Base-by-base conservation (phyloP, 495 filamentous ascomycete species). In the Lophium mytilinum region DNA sequence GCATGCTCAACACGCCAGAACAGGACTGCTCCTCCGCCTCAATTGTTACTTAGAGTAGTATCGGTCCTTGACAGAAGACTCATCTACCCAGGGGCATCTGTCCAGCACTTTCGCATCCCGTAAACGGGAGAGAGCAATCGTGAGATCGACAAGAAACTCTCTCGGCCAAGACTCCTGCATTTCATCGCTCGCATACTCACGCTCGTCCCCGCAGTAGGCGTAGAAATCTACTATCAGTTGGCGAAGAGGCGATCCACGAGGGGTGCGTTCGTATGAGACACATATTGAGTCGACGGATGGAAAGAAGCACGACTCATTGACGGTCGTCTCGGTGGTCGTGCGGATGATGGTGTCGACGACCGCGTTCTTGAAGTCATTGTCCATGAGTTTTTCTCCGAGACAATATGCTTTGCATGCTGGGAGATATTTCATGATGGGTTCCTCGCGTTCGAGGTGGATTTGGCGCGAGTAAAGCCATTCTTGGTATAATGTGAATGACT, bases 381-480 rank as follows among this genome's bases (percentile, higher is more conserved):
- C 43, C 14, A 60, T 37, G 8, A 60, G 17, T 35, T 30, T 42
- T 30, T 60, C 57, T 9, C 57, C 57, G 7, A 60, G 45, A 10
- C 47, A 52, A 37, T 60, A 60, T 24, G 51, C 41, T 39, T 55
- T 17, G 15, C 30, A 39, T 2, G 53, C n/a, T 19, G 11, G 30
- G 21, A 58, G 9, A 18, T 52, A 12, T n/a, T n/a, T n/a, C n/a
- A n/a, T n/a, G n/a, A n/a, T n/a, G 24, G 35, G 7, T 49, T 52
- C 4, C 10, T 10, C 12, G 30, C 43, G n/a, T n/a, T n/a, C n/a
- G n/a, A n/a, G n/a, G n/a, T n/a, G n/a, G n/a, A 63, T 40, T 30
- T 56, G 37, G 6, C 30, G 18, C 4, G 61, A 51, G 41, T 63
- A 63, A 3, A 59, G 0, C 61, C 61, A 63, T 0, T 46, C n/a